Conservation (phyloP, 2,329 filamentous ascomycete genomes). For the Magnaporthiopsis incrustans region DNA sequence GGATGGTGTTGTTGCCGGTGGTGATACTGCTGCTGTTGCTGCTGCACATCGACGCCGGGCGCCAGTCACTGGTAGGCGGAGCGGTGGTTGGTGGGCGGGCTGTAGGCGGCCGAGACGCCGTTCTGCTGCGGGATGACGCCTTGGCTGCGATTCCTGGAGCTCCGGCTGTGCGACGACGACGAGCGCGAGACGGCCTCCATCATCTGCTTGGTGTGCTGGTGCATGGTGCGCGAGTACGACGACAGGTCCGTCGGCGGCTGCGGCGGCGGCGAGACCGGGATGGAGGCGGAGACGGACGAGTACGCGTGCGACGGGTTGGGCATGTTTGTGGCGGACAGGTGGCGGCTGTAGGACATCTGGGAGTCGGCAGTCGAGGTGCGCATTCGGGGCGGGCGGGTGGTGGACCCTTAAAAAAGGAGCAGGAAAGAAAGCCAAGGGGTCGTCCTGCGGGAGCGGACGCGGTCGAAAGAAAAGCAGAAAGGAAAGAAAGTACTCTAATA, state of each 20-base stretch:
- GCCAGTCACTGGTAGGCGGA: background rate
- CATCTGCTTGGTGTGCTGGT: slow-evolving; percentile 56
- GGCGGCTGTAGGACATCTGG: background rate
- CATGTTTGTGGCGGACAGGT: slow-evolving; percentile 8
- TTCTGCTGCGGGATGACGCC: background rate
- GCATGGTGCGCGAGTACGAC: slow-evolving; percentile 52
- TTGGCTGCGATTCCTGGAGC: slow-evolving; percentile 9
- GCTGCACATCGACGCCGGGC: slow-evolving; percentile 1
- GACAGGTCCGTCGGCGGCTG: slow-evolving; percentile 21
- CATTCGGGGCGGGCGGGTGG: background rate
- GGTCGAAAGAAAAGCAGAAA: background rate
- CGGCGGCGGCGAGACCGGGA: slow-evolving; percentile 17
- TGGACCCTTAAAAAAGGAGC: background rate
- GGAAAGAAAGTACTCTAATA: background rate
- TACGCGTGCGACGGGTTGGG: slow-evolving; percentile 3
- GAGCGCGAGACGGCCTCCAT: slow-evolving; percentile 50
- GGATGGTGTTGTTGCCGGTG: slow-evolving; percentile 4
- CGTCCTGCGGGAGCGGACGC: background rate
- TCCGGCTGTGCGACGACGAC: slow-evolving; percentile 21
- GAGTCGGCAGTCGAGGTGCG: background rate
- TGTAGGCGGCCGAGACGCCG: slow-evolving; percentile 1
- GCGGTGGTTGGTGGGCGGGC: background rate
- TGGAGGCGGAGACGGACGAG: slow-evolving; percentile 15
- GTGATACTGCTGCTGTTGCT: slow-evolving; percentile 12
- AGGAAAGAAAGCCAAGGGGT: background rate